phyloP scores from a whole-genome alignment of 305 asterid species.

The Withania somnifera region DNA sequence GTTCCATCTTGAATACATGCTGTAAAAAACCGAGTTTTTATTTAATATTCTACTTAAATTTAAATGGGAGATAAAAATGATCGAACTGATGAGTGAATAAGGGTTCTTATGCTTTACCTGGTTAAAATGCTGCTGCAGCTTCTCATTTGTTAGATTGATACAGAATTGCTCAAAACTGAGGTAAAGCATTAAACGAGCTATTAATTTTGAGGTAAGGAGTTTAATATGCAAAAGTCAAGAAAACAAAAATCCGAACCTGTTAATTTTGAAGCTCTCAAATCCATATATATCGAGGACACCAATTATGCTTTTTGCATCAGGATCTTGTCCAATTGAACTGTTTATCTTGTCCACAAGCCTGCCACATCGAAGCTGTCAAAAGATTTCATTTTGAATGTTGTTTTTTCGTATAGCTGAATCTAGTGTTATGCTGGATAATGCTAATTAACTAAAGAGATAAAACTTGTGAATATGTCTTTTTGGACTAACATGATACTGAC shows the following conservation, averaged over 20 bases:
- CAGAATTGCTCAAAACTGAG: constrained; percentile 88
- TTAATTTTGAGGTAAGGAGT: constrained; percentile 11
- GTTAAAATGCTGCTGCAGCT: constrained; percentile 96
- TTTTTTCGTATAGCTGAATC: neutral
- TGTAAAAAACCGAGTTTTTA: constrained; percentile 22
- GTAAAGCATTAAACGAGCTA: constrained; percentile 10
- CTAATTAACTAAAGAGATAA: neutral
- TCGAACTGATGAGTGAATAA: neutral
- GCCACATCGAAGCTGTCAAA: constrained; percentile 10
- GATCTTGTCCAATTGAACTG: constrained; percentile 85
- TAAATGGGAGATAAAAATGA: neutral
- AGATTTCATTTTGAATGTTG: constrained; percentile 1
- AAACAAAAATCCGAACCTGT: constrained; percentile 39
- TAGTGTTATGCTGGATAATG: neutral
- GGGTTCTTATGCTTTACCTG: constrained; percentile 35
- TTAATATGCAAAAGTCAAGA: neutral
- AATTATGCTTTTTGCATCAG: constrained; percentile 71
- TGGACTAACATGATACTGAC: neutral
- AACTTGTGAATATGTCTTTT: neutral
- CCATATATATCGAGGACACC: constrained; percentile 95
- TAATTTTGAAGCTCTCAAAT: constrained; percentile 88
- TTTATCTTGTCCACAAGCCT: constrained; percentile 96
- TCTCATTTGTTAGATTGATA: constrained; percentile 87
- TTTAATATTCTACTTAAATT: constrained; percentile 11
- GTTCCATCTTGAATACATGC: constrained; percentile 99